A percentile compares a stretch with the other conserved stretches of the same genome.
Conservation (phyloP, 306 rosid genomes). For the Prunus mira region DNA sequence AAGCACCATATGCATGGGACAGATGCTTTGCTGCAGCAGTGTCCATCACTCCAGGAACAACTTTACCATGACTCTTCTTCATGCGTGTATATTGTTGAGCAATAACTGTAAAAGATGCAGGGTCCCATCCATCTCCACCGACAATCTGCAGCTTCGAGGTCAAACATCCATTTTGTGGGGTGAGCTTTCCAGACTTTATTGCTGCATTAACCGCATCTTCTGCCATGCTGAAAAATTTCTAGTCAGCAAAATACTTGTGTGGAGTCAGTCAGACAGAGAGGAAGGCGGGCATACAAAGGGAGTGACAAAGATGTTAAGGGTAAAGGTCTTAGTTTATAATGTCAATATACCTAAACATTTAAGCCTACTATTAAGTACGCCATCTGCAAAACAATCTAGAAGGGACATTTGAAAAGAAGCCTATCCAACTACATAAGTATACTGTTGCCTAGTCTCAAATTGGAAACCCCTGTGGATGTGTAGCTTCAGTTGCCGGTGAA, state of each 20-base stretch:
- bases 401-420: neutral
- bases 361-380: neutral
- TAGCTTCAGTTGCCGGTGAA: constrained; percentile 5
- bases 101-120: constrained; percentile 81
- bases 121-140: constrained; percentile 97
- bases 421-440: neutral
- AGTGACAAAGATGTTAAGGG: neutral
- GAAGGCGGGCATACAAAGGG: neutral
- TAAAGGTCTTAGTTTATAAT: neutral
- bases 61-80: constrained; percentile 74
- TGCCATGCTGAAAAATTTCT: constrained; percentile 83
- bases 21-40: constrained; percentile 82
- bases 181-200: constrained; percentile 86
- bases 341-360: neutral
- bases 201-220: constrained; percentile 97
- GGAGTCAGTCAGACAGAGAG: constrained; percentile 5
- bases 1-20: constrained; percentile 80
- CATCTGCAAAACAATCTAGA: neutral
- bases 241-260: constrained; percentile 29
- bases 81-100: constrained; percentile 89
- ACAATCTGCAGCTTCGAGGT: constrained; percentile 58
- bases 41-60: constrained; percentile 95
- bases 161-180: constrained; percentile 57
- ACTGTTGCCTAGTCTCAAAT: neutral
- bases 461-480: neutral